Conservation (phyloP, 2,329 filamentous ascomycete species). For the Cryphonectria parasitica region DNA sequence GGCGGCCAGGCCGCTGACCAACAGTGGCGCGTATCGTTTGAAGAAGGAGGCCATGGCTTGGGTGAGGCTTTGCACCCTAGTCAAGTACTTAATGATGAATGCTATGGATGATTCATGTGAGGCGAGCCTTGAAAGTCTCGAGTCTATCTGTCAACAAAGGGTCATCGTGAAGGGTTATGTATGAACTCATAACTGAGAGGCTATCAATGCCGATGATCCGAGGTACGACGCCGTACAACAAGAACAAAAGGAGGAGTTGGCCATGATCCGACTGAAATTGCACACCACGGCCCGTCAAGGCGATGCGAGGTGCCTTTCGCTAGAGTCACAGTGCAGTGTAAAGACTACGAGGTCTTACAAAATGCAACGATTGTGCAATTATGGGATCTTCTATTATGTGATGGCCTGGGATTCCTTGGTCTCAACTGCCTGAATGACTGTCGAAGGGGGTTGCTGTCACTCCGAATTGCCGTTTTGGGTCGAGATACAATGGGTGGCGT, state of each 20-base stretch:
- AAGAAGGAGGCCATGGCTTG: not conserved
- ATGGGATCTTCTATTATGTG: not conserved
- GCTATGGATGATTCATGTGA: not conserved
- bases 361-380: not conserved
- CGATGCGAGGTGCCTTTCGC: not conserved
- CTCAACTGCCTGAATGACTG: not conserved
- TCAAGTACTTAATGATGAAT: too few species aligned
- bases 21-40: not conserved
- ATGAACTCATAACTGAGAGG: not conserved
- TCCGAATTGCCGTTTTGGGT: constrained; percentile 5
- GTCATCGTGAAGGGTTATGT: not conserved
- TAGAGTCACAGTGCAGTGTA: not conserved
- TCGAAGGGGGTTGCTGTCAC: not conserved
- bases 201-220: not conserved
- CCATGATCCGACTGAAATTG: not conserved
- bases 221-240: not conserved
- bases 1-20: not conserved
- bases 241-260: not conserved
- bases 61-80: not conserved
- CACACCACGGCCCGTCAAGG: constrained; percentile 10
- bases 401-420: not conserved
- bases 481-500: not conserved
- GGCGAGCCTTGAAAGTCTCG: not conserved
- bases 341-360: not conserved
- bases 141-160: not conserved